A percentile compares a stretch with the other conserved stretches of the same genome.
phyloP scores from a whole-genome alignment of 805 yeast genomes.

The Metschnikowia gelsemii region DNA sequence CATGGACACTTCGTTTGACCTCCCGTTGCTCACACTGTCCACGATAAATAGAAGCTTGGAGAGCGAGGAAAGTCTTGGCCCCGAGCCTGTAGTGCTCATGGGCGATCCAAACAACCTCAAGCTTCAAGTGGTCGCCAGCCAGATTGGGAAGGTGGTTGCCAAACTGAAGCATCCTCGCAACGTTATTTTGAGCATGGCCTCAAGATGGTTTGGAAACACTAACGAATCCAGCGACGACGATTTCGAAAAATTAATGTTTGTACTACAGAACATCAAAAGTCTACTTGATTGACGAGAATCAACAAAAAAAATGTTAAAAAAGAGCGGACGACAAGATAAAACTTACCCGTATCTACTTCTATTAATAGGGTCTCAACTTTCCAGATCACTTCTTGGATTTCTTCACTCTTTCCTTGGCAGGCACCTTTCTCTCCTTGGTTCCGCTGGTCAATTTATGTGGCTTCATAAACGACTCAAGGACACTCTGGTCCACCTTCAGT shows the following conservation, averaged over 20 bases:
- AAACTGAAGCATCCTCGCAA: conserved; percentile 34
- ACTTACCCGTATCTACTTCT: background rate
- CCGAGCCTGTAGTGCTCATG: conserved; percentile 46
- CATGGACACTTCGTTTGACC: conserved; percentile 51
- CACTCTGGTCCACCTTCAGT: conserved; percentile 58
- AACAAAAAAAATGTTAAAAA: background rate
- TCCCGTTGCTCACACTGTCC: conserved; percentile 27
- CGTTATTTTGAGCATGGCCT: conserved; percentile 45
- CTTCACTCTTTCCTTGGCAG: conserved; percentile 53
- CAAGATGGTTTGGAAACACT: conserved; percentile 46
- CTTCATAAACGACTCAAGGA: conserved; percentile 69
- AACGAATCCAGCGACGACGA: conserved; percentile 32
- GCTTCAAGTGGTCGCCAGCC: conserved; percentile 48
- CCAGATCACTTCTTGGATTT: conserved; percentile 35
- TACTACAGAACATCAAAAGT: conserved; percentile 31
- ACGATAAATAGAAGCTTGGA: conserved; percentile 17
- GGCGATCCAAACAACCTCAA: conserved; percentile 50
- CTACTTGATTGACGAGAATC: conserved; percentile 1
- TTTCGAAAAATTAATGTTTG: conserved; percentile 46
- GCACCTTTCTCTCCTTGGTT: conserved; percentile 66
- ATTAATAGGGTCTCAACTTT: background rate
- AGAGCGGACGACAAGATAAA: too few species aligned
- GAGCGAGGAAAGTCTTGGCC: conserved; percentile 27
- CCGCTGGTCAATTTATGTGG: conserved; percentile 83
- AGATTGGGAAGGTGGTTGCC: conserved; percentile 44